These are phyloP conservation scores for Carex pumila DNA, from an alignment of 176 grass and related monocot species.

Conservation along the genomic window DNA sequence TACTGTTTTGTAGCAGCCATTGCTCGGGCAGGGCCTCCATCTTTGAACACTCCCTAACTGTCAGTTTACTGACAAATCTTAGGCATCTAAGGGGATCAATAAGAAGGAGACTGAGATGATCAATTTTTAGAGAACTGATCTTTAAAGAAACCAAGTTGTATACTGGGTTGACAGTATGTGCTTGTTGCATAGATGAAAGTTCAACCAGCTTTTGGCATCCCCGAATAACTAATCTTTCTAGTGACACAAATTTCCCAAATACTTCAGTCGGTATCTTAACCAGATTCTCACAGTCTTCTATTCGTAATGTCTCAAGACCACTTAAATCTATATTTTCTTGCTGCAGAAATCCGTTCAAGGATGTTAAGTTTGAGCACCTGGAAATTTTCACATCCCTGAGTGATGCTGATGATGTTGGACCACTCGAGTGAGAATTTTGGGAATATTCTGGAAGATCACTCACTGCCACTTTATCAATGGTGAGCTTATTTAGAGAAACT, in stretches of 20 bases:
- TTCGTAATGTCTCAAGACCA: not conserved
- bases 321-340: not conserved
- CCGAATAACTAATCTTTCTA: not conserved
- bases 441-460: too few relatives aligned
- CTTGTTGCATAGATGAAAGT: not conserved
- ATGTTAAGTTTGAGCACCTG: not conserved
- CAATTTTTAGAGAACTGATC: slow-evolving; percentile 9
- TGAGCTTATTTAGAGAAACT: too few relatives aligned
- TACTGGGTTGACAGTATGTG: not conserved
- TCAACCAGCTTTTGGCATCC: slow-evolving; percentile 6
- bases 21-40: slow-evolving; percentile 23
- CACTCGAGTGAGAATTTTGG: too few relatives aligned
- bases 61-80: slow-evolving; percentile 7
- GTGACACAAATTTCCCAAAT: slow-evolving; percentile 10
- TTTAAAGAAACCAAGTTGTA: not conserved
- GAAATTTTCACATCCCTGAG: not conserved
- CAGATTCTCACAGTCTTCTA: slow-evolving; percentile 12
- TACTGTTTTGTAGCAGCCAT: slow-evolving; percentile 32
- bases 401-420: not conserved
- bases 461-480: too few relatives aligned
- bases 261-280: not conserved
- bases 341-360: slow-evolving; percentile 9
- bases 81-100: slow-evolving; percentile 25
- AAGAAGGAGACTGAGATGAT: slow-evolving; percentile 19
- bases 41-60: not conserved